Evolutionary conservation across 2,329 filamentous ascomycete species (phyloP), one percentile per base, ranked within the genome.

Genomic region (Alternaria metachromatica): DNA sequence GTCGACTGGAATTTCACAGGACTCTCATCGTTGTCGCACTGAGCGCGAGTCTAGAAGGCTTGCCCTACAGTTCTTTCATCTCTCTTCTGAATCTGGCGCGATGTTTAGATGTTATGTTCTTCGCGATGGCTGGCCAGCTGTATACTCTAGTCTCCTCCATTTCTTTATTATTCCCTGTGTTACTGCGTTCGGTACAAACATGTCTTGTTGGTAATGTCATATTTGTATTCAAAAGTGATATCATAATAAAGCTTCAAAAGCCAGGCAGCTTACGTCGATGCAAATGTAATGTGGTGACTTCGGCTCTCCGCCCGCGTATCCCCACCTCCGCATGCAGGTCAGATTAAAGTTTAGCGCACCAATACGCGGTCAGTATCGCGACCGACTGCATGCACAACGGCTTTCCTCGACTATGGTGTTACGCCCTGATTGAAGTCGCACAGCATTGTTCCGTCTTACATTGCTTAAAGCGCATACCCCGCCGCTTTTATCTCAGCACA

Each of bases 281-380:
- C 37, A 1, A 18, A 18, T 28, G 18, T n/a, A 33, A 49, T 18
- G 50, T 49, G 57, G 11, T 55, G 21, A 57, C 43, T 44, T 62
- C 63, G 64, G 62, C 62, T 66, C 64, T 58, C 64, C 64, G 55
- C 64, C 23, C 62, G 51, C 58, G 18, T 64, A 28, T 41, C 25
- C 46, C 58, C n/a, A 43, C 4, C 21, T 43, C 50, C 21, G 46
- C 46, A 23, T 37, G 33, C 43, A 30, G 10, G 15, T 18, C 28
- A 45, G 37, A 9, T n/a, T 15, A 25, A 18, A 45, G 37, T n/a
- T n/a, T 20, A 25, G 43, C 55, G 23, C 55, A 20, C 48, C 20
- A 58, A 53, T 33, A n/a, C 48, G 48, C 26, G 25, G 12, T 28
- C 3, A 50, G 26, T 5, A 51, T 51, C 48, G 20, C 26, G 8